Conservation (phyloP, 345 rosid genomes). For the Limnanthes douglasii region DNA sequence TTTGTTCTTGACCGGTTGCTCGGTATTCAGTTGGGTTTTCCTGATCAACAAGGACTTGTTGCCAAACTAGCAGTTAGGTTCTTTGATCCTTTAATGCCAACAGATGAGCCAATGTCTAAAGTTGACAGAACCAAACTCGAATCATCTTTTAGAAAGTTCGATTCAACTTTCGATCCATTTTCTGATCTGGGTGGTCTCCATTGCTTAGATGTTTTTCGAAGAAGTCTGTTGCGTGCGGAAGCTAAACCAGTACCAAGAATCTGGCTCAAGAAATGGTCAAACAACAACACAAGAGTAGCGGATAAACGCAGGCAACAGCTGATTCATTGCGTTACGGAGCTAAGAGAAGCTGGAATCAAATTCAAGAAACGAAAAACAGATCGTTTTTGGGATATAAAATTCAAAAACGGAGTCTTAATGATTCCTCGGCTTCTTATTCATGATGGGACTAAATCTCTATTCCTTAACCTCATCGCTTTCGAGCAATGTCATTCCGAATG, state of each 20-base stretch:
- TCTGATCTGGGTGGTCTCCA: conserved; percentile 50
- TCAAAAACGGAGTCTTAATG: conserved; percentile 50
- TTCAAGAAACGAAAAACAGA: conserved; percentile 61
- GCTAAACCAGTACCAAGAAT: conserved; percentile 35
- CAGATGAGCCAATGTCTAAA: conserved; percentile 71
- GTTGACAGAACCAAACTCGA: conserved; percentile 31
- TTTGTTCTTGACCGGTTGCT: conserved; percentile 51
- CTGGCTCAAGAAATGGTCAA: conserved; percentile 46
- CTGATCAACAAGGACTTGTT: conserved; percentile 44
- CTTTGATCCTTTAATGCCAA: conserved; percentile 81
- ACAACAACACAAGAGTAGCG: conserved; percentile 55
- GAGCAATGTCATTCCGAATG: conserved; percentile 75
- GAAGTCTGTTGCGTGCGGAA: conserved; percentile 44
- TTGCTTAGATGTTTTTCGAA: conserved; percentile 64
- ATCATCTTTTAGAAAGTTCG: conserved; percentile 19
- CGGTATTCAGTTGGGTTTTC: conserved; percentile 45
- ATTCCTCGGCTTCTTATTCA: conserved; percentile 75
- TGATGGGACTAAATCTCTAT: conserved; percentile 82
- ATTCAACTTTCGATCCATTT: conserved; percentile 39
- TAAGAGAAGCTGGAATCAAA: conserved; percentile 64
- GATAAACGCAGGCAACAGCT: conserved; percentile 73
- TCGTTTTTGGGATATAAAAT: conserved; percentile 79
- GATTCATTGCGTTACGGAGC: conserved; percentile 66
- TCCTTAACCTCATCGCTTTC: conserved; percentile 74
- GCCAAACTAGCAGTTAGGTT: conserved; percentile 50